Base-by-base conservation (phyloP, 1,284 basidiomycete genomes). In the Microbotryum violaceum region DNA sequence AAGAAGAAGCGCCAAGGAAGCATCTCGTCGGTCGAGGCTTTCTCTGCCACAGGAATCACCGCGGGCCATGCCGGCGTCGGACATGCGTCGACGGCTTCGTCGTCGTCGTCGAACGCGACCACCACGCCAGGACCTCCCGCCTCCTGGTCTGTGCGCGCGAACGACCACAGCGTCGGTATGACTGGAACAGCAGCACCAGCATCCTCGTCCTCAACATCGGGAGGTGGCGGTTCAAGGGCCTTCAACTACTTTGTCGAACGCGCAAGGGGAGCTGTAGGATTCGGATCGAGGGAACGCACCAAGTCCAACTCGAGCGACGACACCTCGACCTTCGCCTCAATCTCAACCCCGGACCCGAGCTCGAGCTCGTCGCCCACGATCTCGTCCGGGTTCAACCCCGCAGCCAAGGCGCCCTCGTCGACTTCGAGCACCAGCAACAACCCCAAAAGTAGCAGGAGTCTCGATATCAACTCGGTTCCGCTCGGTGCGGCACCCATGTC, bases 191-290 rank as follows among this genome's bases (percentile, higher is more conserved):
- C 37, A 16, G 37, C 37, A 12, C 14, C 37, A 10, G 37, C 37
- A 18, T 42, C 37, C 37, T 42, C 37, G 16, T 42, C 37, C 12
- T 42, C 37, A 16, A 31, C 31, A 31, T 31, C 31, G 9, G 31
- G 31, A 31, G 31, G 31, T 8, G 37, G 37, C 1, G 37, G 37
- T 4, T 42, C 37, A 53, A 31, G 51, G 20, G 51, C 51, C 12
- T 60, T 52, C 53, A 60, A 60, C 47, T 44, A 45, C 18, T 23
- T 60, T 14, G 37, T 60, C 14, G 58, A 60, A 21, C 58, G 58
- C 2, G 58, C 58, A 16, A 54, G 52, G 9, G 58, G 58, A 14
- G 58, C 58, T 14, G 46, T 55, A 23, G 53, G 53, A 14, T 52
- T 52, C 27, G 51, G 58, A 12, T 31, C 18, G 9, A 27, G 29